Base-by-base conservation (phyloP, 768 basidiomycete species). In the Cyclocybe cylindracea region DNA sequence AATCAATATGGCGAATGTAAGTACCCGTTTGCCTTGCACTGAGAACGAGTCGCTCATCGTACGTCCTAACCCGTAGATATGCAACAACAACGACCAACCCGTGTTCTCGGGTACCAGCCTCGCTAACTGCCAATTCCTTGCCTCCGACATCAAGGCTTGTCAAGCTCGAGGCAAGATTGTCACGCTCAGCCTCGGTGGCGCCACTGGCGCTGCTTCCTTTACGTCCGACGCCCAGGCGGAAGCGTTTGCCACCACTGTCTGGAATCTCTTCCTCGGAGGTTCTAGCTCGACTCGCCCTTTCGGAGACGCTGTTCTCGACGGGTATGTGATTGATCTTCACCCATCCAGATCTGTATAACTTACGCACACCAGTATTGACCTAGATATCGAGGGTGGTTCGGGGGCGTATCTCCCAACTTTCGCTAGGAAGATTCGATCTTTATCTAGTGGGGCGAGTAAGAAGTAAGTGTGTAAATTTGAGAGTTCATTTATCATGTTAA, bases 321-420 rank as follows among this genome's bases (percentile, higher is more conserved):
- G 89, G 87, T 87, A 50, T 54, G 69, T 42, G 39, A 18, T 46
- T 34, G 14, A 31, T 9, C 16, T 18, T 10, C 19, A 18, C 31
- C 14, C 18, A n/a, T 36, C 10, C 14, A 24, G 24, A 24, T 53
- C n/a, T 14, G 8, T 36, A 16, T n/a, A 18, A 40, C 9, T 14
- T 35, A n/a, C 16, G 10, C 18, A 16, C 37, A 10, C 2, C 47
- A 83, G 80, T 29, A 67, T 89, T 55, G 88, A 91, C 64, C 73
- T 91, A 29, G 88, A 89, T 62, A 86, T 91, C 55, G 87, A 90
- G 66, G 80, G 83, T 14, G 87, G 87, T n/a, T 65, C 70, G 11
- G 74, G 75, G 18, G 63, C 67, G 4, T 69, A 75, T 35, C 85
- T 82, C 57, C 69, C 67, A 2, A 72, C 79, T 1, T 86, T 86